Evolutionary conservation across 2,329 filamentous ascomycete species (phyloP), one percentile per base, ranked within the genome.

Genomic region (Plenodomus tracheiphilus): DNA sequence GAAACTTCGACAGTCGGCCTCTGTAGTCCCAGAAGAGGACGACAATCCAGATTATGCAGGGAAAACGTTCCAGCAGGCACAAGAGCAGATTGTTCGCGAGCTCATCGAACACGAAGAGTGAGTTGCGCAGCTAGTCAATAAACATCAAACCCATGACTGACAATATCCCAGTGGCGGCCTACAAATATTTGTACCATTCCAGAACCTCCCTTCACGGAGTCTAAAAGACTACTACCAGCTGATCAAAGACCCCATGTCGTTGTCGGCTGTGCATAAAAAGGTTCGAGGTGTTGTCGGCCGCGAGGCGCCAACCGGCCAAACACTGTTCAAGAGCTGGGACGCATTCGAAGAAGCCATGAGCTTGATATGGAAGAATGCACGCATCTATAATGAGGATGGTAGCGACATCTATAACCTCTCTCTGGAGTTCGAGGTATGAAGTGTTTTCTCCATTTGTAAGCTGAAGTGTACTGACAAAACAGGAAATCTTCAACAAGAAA

Each of bases 311-410:
- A 80, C 81, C 2, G 77, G 75, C 10, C 68, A 74, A 20, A 87
- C 86, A 41, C 85, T 91, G 40, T 90, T 91, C 73, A 92, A 90
- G 69, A 88, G 78, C 42, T 97, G 92, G 92, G 81, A 85, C 47
- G 81, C 85, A 1, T 90, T 96, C 58, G 90, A 91, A 68, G 85
- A 91, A 45, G 88, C 89, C 64, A 81, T 89, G 11, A 88, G 85
- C 62, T 80, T 89, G 43, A 85, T 97, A 37, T 97, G 92, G 92
- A 82, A 81, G 41, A 97, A 97, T 71, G 91, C 91, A 0, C 88
- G 85, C 64, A 87, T 87, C 50, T 97, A 93, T 77, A 97, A 97
- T 59, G 90, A 96, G 70, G 91, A 96, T 66, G 89, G 87, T 3
- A 96, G 92, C 64, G 87, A 91, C 15, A 92, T 96, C 43, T 90